Evolutionary conservation across 345 rosid genomes (phyloP).

Genomic region (Eucalyptus marginata): DNA sequence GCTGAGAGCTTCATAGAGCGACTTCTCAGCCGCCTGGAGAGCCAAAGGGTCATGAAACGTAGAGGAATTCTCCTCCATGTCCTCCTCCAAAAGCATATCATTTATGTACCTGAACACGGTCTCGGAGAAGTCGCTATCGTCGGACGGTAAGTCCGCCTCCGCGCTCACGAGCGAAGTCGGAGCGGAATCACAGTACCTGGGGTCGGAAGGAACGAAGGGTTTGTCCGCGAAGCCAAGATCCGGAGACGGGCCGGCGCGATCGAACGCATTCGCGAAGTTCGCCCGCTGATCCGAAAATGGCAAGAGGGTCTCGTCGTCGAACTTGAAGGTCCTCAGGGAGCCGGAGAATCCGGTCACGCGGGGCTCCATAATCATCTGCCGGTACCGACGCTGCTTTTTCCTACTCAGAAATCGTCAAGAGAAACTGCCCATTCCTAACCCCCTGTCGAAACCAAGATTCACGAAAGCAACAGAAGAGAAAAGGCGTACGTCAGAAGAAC

Average conservation of each 20-base stretch:
- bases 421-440: background rate
- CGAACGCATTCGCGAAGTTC: background rate
- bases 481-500: background rate
- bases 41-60: constrained; percentile 31
- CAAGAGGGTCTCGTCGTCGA: constrained; percentile 13
- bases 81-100: constrained; percentile 58
- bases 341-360: background rate
- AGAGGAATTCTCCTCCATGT: constrained; percentile 31
- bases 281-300: constrained; percentile 11
- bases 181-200: background rate
- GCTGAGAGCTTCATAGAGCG: constrained; percentile 32
- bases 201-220: constrained; percentile 2
- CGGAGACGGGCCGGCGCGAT: background rate
- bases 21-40: constrained; percentile 50
- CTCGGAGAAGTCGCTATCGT: constrained; percentile 40
- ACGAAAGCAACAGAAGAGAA: background rate
- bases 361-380: background rate
- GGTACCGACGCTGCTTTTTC: background rate
- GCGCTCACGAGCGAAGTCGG: background rate
- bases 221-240: constrained; percentile 20
- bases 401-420: background rate
- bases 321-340: constrained; percentile 9
- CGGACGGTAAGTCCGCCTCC: constrained; percentile 32
- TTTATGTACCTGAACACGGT: constrained; percentile 37
- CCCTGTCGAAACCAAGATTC: background rate